Percentiles rank a stretch among this genome's conserved stretches.
phyloP scores from a whole-genome alignment of 257 asterid species.

The Scutellaria barbata region DNA sequence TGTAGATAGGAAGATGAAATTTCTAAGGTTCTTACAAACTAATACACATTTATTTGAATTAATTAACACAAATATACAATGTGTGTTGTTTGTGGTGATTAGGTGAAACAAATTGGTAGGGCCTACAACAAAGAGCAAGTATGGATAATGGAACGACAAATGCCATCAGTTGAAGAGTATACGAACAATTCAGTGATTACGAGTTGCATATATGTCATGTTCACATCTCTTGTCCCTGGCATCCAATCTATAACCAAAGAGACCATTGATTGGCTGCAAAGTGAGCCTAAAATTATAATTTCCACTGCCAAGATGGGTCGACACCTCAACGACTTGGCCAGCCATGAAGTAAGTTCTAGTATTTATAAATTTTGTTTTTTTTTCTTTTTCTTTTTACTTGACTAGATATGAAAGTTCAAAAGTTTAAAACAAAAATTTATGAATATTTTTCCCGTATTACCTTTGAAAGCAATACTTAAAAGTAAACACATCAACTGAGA shows the following conservation, averaged over 20 bases:
- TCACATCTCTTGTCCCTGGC: slow-evolving; percentile 26
- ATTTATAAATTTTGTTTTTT: no score
- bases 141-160: slow-evolving; percentile 34
- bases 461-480: no score
- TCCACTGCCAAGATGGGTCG: slow-evolving; percentile 33
- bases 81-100: neutral
- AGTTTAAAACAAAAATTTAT: no score
- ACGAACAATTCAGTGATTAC: slow-evolving; percentile 30
- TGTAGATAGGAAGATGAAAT: no score
- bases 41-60: no score
- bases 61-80: neutral
- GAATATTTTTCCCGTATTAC: no score
- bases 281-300: slow-evolving; percentile 32
- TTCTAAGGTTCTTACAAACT: no score
- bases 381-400: no score
- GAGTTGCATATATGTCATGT: slow-evolving; percentile 22
- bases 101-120: slow-evolving; percentile 35
- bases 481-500: no score
- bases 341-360: slow-evolving; percentile 32
- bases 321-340: slow-evolving; percentile 28
- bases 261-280: slow-evolving; percentile 32
- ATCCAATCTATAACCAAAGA: slow-evolving; percentile 34
- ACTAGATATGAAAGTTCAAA: no score
- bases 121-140: slow-evolving; percentile 32
- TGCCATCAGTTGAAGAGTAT: slow-evolving; percentile 39